Conservation (phyloP, 2,329 filamentous ascomycete genomes). For the Blumeriella jaapii region DNA sequence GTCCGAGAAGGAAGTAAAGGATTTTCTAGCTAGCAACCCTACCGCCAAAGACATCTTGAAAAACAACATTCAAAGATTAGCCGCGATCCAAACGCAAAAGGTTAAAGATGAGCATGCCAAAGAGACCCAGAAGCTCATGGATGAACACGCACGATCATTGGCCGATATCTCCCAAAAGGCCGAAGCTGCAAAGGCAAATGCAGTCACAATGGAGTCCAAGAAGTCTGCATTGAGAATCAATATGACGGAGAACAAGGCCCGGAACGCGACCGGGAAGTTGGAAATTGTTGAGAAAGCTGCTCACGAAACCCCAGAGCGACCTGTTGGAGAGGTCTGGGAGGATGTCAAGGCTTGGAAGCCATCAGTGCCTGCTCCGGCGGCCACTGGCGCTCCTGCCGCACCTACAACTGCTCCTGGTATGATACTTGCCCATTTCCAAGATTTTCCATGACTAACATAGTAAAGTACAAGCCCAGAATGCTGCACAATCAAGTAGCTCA, state of each 20-base stretch:
- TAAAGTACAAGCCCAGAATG: constrained; percentile 8
- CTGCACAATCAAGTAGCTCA: constrained; percentile 19
- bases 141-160: constrained; percentile 33
- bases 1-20: constrained; percentile 43
- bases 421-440: constrained; percentile 2
- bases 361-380: constrained; percentile 13
- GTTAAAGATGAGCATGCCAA: constrained; percentile 43
- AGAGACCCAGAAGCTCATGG: constrained; percentile 47
- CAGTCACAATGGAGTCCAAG: constrained; percentile 62
- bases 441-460: constrained; percentile 1
- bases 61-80: constrained; percentile 57
- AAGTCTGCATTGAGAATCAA: constrained; percentile 65
- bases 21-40: constrained; percentile 43
- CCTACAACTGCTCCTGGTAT: constrained; percentile 6
- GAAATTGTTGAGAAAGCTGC: constrained; percentile 71
- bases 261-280: constrained; percentile 57
- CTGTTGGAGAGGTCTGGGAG: constrained; percentile 80
- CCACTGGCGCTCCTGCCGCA: constrained; percentile 7
- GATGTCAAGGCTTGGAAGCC: constrained; percentile 59
- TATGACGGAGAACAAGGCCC: constrained; percentile 62
- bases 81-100: constrained; percentile 52
- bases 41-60: constrained; percentile 34
- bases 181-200: constrained; percentile 30
- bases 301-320: constrained; percentile 70
- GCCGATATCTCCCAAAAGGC: constrained; percentile 40